Conservation (phyloP, 306 rosid species). For the Pyrus pyrifolia region DNA sequence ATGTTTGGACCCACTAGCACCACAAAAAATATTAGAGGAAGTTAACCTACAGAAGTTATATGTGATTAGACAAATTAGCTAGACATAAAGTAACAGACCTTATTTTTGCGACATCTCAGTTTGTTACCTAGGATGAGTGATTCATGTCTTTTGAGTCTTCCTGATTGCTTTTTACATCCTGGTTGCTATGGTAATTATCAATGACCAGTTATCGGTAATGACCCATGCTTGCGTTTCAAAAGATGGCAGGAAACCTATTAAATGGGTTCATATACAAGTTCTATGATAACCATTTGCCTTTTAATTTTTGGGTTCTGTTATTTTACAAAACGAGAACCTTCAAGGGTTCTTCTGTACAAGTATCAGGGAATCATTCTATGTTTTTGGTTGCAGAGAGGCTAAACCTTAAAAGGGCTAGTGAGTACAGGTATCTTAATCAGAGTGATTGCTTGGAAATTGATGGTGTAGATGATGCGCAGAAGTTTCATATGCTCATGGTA, state of each 20-base stretch:
- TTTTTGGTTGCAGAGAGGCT: conserved; percentile 57
- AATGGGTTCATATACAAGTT: conserved; percentile 6
- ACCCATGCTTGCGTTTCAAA: conserved; percentile 7
- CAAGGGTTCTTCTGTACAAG: neutral
- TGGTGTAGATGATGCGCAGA: conserved; percentile 61
- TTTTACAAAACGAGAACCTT: neutral
- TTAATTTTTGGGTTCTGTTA: neutral
- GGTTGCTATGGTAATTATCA: neutral
- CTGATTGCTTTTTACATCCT: neutral
- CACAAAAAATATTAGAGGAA: neutral
- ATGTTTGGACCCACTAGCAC: neutral
- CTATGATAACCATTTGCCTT: neutral
- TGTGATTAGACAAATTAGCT: neutral
- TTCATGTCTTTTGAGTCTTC: neutral
- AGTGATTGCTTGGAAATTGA: conserved; percentile 72
- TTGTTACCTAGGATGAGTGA: neutral
- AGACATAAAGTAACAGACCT: neutral
- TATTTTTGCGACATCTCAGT: conserved; percentile 10
- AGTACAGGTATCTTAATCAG: conserved; percentile 82
- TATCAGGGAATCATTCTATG: neutral
- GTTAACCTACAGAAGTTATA: neutral
- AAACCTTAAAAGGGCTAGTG: conserved; percentile 59
- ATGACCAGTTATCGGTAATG: neutral
- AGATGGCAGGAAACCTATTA: neutral
- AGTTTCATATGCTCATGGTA: conserved; percentile 63